Conservation (phyloP, 805 yeast genomes). For the Kodamaea lidongshanica region DNA sequence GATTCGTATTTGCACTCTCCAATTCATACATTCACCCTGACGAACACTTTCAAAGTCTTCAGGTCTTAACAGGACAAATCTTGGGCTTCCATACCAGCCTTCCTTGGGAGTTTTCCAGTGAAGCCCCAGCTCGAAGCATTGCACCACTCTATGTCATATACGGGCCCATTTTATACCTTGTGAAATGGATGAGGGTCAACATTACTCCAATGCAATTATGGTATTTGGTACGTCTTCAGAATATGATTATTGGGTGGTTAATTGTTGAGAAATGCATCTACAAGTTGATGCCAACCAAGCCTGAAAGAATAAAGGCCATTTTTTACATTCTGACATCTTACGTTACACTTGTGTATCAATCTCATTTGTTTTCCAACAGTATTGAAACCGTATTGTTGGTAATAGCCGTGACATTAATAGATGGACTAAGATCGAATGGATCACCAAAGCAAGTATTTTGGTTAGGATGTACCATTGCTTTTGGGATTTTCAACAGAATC, state of each 20-base stretch:
- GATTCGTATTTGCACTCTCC: slow-evolving; percentile 55
- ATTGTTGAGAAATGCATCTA: slow-evolving; percentile 39
- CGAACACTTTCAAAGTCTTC: slow-evolving; percentile 92
- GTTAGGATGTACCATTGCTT: slow-evolving; percentile 46
- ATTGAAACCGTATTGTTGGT: slow-evolving; percentile 61
- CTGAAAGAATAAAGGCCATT: slow-evolving; percentile 43
- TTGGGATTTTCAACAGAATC: slow-evolving; percentile 80
- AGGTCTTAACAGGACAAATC: slow-evolving; percentile 49
- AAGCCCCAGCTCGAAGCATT: slow-evolving; percentile 61
- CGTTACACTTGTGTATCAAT: slow-evolving; percentile 71
- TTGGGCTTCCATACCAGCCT: slow-evolving; percentile 40
- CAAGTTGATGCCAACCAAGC: slow-evolving; percentile 42
- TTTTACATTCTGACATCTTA: slow-evolving; percentile 54
- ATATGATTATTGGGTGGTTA: slow-evolving; percentile 34
- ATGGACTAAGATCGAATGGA: slow-evolving; percentile 27
- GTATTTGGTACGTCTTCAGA: slow-evolving; percentile 48
- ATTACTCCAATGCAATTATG: slow-evolving; percentile 47
- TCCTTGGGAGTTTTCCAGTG: slow-evolving; percentile 79
- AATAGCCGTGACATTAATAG: slow-evolving; percentile 45
- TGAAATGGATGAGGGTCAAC: slow-evolving; percentile 26
- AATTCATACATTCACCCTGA: slow-evolving; percentile 94
- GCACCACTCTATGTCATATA: slow-evolving; percentile 63
- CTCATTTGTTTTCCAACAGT: slow-evolving; percentile 86
- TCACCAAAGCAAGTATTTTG: slow-evolving; percentile 12
- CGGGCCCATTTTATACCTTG: slow-evolving; percentile 51